Evolutionary conservation across 371 early-diverging fungal species (phyloP).

Genomic region (Choanephora cucurbitarum): DNA sequence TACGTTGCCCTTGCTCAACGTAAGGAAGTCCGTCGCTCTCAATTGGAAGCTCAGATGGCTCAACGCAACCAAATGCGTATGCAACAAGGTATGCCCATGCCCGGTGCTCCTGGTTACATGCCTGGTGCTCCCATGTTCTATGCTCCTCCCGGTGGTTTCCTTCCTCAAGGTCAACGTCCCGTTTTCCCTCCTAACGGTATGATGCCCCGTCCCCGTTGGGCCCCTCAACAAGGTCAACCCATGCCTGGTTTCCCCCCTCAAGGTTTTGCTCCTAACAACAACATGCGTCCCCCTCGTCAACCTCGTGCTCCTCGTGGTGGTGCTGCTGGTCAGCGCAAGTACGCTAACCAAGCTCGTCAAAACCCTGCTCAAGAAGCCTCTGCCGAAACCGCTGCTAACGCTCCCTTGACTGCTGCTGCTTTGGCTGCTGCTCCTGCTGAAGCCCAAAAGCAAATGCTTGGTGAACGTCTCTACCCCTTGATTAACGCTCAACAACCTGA

Average conservation of each 20-base stretch:
- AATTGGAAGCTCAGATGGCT: constrained; percentile 93
- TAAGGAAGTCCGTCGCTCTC: constrained; percentile 92
- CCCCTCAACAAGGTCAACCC: constrained; percentile 62
- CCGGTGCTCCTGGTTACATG: constrained; percentile 52
- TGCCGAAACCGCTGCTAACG: constrained; percentile 42
- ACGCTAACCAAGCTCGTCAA: constrained; percentile 44
- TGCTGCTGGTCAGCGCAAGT: constrained; percentile 58
- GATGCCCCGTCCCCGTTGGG: constrained; percentile 82
- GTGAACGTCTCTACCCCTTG: constrained; percentile 92
- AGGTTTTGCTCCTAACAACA: constrained; percentile 41
- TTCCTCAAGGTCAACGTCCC: constrained; percentile 66
- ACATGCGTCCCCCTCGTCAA: constrained; percentile 50
- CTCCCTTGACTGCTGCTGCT: constrained; percentile 74
- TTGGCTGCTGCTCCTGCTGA: constrained; percentile 83
- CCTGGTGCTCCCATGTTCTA: constrained; percentile 58
- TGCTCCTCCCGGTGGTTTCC: constrained; percentile 56
- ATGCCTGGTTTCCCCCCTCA: constrained; percentile 60
- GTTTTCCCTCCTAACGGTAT: constrained; percentile 74
- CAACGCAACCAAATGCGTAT: constrained; percentile 87
- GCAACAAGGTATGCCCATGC: constrained; percentile 57
- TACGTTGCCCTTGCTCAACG: constrained; percentile 98
- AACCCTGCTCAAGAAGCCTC: constrained; percentile 36
- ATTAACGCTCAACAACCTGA: constrained; percentile 69
- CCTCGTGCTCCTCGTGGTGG: constrained; percentile 64
- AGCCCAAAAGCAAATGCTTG: constrained; percentile 93